These are phyloP conservation scores for Coemansia sp. DNA, from an alignment of 192 early-diverging fungal species.

Conservation along the genomic window DNA sequence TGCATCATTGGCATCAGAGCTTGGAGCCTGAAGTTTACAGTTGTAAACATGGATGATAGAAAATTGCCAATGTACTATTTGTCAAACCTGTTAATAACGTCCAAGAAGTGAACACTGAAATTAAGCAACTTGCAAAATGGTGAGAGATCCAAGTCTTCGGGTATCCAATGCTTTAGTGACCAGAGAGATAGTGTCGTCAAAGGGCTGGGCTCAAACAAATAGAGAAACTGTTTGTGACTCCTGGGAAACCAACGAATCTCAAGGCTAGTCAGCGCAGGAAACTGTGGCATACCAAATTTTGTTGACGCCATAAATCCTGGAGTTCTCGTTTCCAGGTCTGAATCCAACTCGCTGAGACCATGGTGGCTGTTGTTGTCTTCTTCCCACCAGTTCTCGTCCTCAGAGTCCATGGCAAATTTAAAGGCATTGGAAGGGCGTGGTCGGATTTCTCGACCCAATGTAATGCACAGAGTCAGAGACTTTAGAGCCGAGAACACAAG, in stretches of 20 bases:
- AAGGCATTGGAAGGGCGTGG: not conserved
- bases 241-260: conserved; percentile 20
- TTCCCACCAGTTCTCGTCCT: not conserved
- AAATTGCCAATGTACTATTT: not conserved
- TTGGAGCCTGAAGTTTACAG: not conserved
- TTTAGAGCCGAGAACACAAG: conserved; percentile 15
- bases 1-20: conserved; percentile 5
- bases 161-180: conserved; percentile 12
- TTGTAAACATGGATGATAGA: not conserved
- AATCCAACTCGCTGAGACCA: no score
- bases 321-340: not conserved
- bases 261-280: conserved; percentile 17
- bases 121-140: conserved; percentile 2
- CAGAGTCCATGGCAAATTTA: not conserved
- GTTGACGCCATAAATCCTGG: not conserved
- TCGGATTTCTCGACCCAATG: not conserved
- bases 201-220: conserved; percentile 16
- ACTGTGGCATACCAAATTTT: conserved; percentile 9
- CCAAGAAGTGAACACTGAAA: conserved; percentile 15
- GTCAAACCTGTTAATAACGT: not conserved
- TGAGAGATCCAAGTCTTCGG: not conserved
- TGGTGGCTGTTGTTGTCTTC: not conserved
- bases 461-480: conserved; percentile 13
- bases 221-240: not conserved
- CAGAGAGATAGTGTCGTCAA: conserved; percentile 10